phyloP scores from a whole-genome alignment of 371 early-diverging fungal genomes.

The Coemansia sp. region DNA sequence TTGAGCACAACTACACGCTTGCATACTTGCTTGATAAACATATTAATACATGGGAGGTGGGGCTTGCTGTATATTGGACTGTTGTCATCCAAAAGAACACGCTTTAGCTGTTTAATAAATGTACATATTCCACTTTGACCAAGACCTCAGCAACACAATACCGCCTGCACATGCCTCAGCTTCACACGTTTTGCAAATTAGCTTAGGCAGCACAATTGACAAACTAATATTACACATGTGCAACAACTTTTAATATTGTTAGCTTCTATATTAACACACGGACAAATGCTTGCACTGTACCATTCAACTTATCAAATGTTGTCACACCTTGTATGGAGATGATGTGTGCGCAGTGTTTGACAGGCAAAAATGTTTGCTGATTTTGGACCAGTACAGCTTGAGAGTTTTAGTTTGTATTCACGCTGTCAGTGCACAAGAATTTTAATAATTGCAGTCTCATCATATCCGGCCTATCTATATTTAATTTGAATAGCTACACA shows the following conservation, averaged over 20 bases:
- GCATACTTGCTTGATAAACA: too few species aligned
- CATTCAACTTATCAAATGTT: slow-evolving; percentile 5
- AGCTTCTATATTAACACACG: background rate
- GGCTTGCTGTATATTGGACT: too few species aligned
- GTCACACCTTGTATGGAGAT: slow-evolving; percentile 14
- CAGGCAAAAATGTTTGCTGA: slow-evolving; percentile 24
- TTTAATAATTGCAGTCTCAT: background rate
- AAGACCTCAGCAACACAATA: background rate
- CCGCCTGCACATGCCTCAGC: background rate
- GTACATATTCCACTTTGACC: background rate
- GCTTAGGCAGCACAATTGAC: slow-evolving; percentile 34
- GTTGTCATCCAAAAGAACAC: too few species aligned
- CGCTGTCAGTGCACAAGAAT: background rate
- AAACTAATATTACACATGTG: slow-evolving; percentile 19
- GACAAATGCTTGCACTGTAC: background rate
- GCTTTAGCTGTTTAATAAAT: background rate
- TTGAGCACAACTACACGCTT: background rate
- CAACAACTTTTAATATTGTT: background rate
- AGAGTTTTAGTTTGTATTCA: slow-evolving; percentile 8
- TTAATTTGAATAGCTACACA: slow-evolving; percentile 44
- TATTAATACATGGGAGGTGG: too few species aligned
- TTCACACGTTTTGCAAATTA: slow-evolving; percentile 14
- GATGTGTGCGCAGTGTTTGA: slow-evolving; percentile 23
- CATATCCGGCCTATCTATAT: slow-evolving; percentile 39
- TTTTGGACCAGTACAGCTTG: slow-evolving; percentile 18